Base-by-base conservation (phyloP, 2,329 filamentous ascomycete genomes). In the Lasiodiplodia gonubiensis region DNA sequence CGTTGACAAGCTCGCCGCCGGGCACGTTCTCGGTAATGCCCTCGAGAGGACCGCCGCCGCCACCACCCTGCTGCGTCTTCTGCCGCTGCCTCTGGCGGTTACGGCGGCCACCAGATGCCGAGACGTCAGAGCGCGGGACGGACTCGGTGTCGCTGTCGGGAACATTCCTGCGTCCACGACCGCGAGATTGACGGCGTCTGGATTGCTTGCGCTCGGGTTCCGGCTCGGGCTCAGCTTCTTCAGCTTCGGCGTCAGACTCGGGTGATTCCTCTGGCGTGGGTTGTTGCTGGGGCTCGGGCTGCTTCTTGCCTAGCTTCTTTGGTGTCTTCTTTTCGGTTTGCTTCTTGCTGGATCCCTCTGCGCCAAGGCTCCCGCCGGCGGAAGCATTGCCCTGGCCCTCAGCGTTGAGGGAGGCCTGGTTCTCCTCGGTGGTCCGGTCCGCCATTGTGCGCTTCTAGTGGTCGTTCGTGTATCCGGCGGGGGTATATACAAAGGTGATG, bases 1-100 rank as follows among this genome's bases (percentile, higher is more conserved):
- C 84, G 67, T 77, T 78, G 52, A 86, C 80, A 11, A 83, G 78
- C 66, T 87, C 84, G 51, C 84, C 84, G 63, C 85, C 85, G 11
- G 82, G 82, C 1, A 83, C 73, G 61, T 81, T 77, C 73, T 89
- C 86, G 67, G 84, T 84, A 68, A 88, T 86, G 69, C 83, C 83
- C 67, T 83, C 85, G 2, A 88, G 82, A 1, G 84, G 84, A 11
- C 84, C 82, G 37, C 79, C 79, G 68, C 81, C 79, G 65, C 79
- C 76, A n/a, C n/a, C n/a, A n/a, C n/a, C n/a, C 46, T 79, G 77
- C 39, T 79, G 77, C 69, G 84, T 80, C 76, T 85, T 84, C 77
- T 84, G 81, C 64, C 71, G 66, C 73, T 80, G 73, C 66, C 82
- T 80, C 72, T 87, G 85, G 70, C 85, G 80, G 73, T 87, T 86